Conservation (phyloP, 805 yeast genomes). For the Debaryomyces hansenii region DNA sequence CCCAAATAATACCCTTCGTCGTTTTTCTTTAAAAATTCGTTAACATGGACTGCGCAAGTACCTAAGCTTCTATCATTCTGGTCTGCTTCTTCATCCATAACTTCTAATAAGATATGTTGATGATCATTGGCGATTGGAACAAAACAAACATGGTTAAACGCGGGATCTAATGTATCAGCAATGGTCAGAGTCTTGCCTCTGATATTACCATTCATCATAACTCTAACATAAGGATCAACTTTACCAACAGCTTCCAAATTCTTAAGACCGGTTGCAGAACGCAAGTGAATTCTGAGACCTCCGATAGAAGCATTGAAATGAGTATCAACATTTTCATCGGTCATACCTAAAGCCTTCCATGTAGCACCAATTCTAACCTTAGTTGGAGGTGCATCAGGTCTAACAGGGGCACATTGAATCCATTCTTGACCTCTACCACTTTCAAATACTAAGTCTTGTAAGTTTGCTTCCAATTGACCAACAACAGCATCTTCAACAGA, state of each 20-base stretch:
- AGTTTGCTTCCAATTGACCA: constrained; percentile 50
- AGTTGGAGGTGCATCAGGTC: constrained; percentile 35
- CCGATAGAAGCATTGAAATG: constrained; percentile 64
- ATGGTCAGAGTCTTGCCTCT: constrained; percentile 55
- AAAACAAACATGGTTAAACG: constrained; percentile 58
- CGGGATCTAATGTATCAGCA: constrained; percentile 55
- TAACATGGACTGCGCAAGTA: constrained; percentile 48
- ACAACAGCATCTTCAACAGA: constrained; percentile 53
- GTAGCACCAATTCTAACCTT: constrained; percentile 52
- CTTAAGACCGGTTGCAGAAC: constrained; percentile 51
- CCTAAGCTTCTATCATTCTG: constrained; percentile 69
- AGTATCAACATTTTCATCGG: constrained; percentile 46
- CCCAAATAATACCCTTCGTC: constrained; percentile 47
- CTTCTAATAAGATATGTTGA: constrained; percentile 57
- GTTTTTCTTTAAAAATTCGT: constrained; percentile 49
- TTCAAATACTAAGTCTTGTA: constrained; percentile 56
- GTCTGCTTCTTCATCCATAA: constrained; percentile 66
- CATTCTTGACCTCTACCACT: constrained; percentile 49
- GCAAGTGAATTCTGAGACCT: constrained; percentile 58
- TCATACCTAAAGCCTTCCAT: constrained; percentile 71
- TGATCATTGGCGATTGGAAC: constrained; percentile 61
- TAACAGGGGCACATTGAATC: constrained; percentile 48
- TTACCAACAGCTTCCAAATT: constrained; percentile 67
- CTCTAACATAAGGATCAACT: constrained; percentile 72
- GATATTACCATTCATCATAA: constrained; percentile 57